Conservation (phyloP, 345 rosid genomes). For the Sisymbrium irio region DNA sequence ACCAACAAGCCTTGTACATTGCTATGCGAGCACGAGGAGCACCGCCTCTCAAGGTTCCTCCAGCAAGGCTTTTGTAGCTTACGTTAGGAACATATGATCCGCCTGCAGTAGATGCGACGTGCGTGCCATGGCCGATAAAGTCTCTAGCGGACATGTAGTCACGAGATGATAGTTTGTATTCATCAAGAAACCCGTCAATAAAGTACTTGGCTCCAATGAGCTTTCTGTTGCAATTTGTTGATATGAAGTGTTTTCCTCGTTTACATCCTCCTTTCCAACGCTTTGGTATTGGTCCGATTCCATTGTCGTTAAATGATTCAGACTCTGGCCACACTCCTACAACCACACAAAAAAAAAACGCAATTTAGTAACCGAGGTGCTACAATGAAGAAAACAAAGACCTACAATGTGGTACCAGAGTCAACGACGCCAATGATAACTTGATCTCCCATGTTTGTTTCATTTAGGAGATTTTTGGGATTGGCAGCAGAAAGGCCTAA, state of each 20-base stretch:
- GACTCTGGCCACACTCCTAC: too few species aligned
- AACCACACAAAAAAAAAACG: too few species aligned
- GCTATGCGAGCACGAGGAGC: slow-evolving; percentile 47
- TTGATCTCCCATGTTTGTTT: slow-evolving; percentile 31
- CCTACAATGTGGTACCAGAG: slow-evolving; percentile 12
- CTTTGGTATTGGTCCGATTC: too few species aligned
- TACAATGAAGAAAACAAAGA: too few species aligned
- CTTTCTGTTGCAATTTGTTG: slow-evolving; percentile 41
- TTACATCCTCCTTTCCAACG: too few species aligned
- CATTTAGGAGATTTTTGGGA: slow-evolving; percentile 9
- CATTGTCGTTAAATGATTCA: too few species aligned
- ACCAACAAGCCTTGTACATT: slow-evolving; percentile 55
- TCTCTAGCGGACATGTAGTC: slow-evolving; percentile 48
- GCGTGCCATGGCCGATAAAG: slow-evolving; percentile 49
- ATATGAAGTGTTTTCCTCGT: slow-evolving; percentile 16
- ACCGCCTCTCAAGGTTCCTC: slow-evolving; percentile 39
- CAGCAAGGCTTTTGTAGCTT: slow-evolving; percentile 43
- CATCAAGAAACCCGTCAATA: slow-evolving; percentile 42
- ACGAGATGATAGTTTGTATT: slow-evolving; percentile 30
- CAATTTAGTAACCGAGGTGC: too few species aligned
- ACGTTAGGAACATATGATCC: slow-evolving; percentile 44
- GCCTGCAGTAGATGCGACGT: slow-evolving; percentile 43
- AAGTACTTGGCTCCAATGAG: slow-evolving; percentile 55
- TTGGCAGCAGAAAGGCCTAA: slow-evolving; percentile 30
- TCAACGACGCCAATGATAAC: slow-evolving; percentile 29